Conservation (phyloP, 1,139 yeast species). For the Kurtzmaniella quercitrusa region DNA sequence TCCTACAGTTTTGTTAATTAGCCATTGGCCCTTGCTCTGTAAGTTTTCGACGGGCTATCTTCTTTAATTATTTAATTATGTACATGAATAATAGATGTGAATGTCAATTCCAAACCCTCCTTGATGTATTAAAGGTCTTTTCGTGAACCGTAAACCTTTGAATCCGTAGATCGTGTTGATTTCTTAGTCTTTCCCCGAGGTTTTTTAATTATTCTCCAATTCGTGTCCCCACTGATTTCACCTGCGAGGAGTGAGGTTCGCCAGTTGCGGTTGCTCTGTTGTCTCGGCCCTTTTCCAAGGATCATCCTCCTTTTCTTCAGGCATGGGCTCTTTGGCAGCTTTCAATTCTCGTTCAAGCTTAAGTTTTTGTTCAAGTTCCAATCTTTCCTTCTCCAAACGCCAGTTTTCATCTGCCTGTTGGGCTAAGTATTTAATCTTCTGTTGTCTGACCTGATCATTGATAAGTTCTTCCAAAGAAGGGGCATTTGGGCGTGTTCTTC, state of each 20-base stretch:
- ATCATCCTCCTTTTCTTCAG: constrained; percentile 30
- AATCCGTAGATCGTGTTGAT: too few relatives aligned
- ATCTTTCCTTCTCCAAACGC: constrained; percentile 36
- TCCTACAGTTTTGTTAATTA: background rate
- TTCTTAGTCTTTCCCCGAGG: background rate
- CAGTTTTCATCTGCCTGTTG: constrained; percentile 59
- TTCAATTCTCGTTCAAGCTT: constrained; percentile 34
- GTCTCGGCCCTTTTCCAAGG: constrained; percentile 4
- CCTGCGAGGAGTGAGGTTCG: constrained; percentile 30
- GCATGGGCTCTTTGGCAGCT: constrained; percentile 21
- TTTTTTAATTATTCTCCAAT: background rate
- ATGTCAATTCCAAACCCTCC: too few relatives aligned
- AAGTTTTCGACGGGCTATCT: too few relatives aligned
- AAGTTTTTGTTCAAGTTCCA: constrained; percentile 29
- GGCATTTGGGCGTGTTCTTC: constrained; percentile 55
- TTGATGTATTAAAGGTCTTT: too few relatives aligned
- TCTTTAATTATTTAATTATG: too few relatives aligned
- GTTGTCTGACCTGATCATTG: constrained; percentile 55
- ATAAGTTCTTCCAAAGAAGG: constrained; percentile 64
- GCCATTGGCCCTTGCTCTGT: too few relatives aligned
- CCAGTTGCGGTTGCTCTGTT: constrained; percentile 12
- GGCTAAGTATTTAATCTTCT: constrained; percentile 52
- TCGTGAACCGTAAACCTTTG: too few relatives aligned
- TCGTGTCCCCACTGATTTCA: constrained; percentile 6
- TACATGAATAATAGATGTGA: background rate